Evolutionary conservation across 1,284 basidiomycete genomes (phyloP).

Genomic region (Leccinum proliferum): DNA sequence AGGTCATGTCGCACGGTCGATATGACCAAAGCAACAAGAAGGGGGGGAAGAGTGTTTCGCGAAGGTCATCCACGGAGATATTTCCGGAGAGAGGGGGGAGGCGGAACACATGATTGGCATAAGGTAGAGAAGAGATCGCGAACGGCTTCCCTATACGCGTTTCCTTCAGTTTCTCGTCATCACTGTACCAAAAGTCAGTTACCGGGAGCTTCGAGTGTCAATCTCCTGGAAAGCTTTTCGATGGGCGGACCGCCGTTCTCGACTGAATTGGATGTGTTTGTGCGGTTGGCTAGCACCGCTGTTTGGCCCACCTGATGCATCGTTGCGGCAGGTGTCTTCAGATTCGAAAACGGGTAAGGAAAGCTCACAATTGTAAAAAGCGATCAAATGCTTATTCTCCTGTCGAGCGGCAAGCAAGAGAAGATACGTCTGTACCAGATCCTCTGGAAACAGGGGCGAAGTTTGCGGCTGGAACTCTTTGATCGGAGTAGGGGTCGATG

Average conservation of each 20-base stretch:
- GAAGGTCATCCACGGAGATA: slow-evolving; percentile 43
- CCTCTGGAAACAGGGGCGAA: slow-evolving; percentile 70
- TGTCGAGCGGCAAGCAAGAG: slow-evolving; percentile 66
- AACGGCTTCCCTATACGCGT: slow-evolving; percentile 61
- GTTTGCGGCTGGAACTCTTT: slow-evolving; percentile 71
- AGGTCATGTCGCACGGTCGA: slow-evolving; percentile 68
- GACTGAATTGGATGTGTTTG: slow-evolving; percentile 79
- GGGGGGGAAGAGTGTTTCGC: slow-evolving; percentile 51
- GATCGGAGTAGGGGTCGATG: not conserved
- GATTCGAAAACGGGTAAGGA: not conserved
- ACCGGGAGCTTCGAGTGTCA: slow-evolving; percentile 46
- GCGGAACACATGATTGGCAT: slow-evolving; percentile 75
- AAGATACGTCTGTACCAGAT: slow-evolving; percentile 70
- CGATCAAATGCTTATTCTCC: slow-evolving; percentile 55
- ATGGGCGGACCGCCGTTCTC: slow-evolving; percentile 63
- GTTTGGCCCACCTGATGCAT: slow-evolving; percentile 56
- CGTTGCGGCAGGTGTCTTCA: not conserved
- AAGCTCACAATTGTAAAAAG: slow-evolving; percentile 79
- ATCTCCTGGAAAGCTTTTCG: slow-evolving; percentile 58
- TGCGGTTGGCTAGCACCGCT: slow-evolving; percentile 87
- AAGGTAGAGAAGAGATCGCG: slow-evolving; percentile 60
- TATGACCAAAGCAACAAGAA: slow-evolving; percentile 72
- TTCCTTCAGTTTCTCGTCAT: slow-evolving; percentile 10
- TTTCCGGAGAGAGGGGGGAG: slow-evolving; percentile 48
- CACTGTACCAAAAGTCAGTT: not conserved